These are phyloP conservation scores for Pythium insidiosum DNA, from an alignment of 352 stramenopile genomes.

Conservation along the genomic window DNA sequence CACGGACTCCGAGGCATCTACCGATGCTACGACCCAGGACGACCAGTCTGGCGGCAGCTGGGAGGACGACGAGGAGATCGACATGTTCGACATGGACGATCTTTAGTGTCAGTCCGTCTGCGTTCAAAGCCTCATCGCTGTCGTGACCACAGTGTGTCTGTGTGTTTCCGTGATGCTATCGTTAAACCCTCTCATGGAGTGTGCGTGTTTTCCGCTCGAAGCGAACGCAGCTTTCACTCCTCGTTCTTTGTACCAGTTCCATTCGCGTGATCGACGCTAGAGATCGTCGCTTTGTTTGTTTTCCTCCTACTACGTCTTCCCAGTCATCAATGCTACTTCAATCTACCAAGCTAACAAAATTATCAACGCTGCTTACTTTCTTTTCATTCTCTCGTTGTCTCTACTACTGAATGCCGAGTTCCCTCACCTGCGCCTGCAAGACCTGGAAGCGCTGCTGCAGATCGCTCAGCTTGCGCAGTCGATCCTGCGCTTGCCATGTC, in stretches of 20 bases:
- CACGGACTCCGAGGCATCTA: conserved; percentile 27
- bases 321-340: too few relatives aligned
- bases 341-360: conserved; percentile 3
- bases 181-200: too few relatives aligned
- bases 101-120: conserved; percentile 17
- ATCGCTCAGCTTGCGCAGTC: too few relatives aligned
- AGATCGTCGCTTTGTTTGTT: too few relatives aligned
- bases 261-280: too few relatives aligned
- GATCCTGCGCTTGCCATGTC: conserved; percentile 4
- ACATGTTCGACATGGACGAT: conserved; percentile 68
- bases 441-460: too few relatives aligned
- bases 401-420: conserved; percentile 4
- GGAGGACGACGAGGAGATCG: conserved; percentile 10
- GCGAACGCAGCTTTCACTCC: too few relatives aligned
- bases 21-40: conserved; percentile 23
- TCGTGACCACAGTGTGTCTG: too few relatives aligned
- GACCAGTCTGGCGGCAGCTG: conserved; percentile 18
- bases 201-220: too few relatives aligned
- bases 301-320: too few relatives aligned
- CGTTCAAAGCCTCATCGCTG: background rate
- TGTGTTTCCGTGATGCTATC: too few relatives aligned
- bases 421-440: background rate
- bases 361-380: conserved; percentile 2
- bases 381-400: background rate
- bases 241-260: too few relatives aligned